These are phyloP conservation scores for Phytophthora citrophthora DNA, from an alignment of 352 stramenopile species.

Conservation along the genomic window DNA sequence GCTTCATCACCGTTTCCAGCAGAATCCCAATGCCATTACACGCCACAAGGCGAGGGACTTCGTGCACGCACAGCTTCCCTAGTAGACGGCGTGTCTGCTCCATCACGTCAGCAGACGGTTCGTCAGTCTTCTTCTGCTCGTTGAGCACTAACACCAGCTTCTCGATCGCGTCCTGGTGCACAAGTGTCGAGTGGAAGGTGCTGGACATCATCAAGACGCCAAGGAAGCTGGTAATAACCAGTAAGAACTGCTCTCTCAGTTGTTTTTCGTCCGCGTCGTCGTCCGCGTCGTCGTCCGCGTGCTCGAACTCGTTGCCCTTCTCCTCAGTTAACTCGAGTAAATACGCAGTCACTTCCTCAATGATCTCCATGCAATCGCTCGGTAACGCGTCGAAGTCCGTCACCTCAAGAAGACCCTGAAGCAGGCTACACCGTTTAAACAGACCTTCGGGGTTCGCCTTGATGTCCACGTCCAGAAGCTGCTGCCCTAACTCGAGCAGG, in stretches of 20 bases:
- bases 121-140: conserved; percentile 39
- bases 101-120: conserved; percentile 35
- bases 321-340: conserved; percentile 48
- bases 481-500: conserved; percentile 66
- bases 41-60: conserved; percentile 68
- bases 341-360: conserved; percentile 67
- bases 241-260: conserved; percentile 26
- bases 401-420: conserved; percentile 60
- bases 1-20: conserved; percentile 47
- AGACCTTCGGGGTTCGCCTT: conserved; percentile 55
- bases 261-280: conserved; percentile 22
- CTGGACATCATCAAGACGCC: conserved; percentile 34
- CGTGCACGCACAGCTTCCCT: conserved; percentile 61
- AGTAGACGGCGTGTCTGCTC: conserved; percentile 53
- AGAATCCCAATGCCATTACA: conserved; percentile 71
- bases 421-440: conserved; percentile 71
- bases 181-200: conserved; percentile 51
- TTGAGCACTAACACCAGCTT: conserved; percentile 59
- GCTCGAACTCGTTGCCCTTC: conserved; percentile 20
- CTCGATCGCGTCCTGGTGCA: conserved; percentile 64
- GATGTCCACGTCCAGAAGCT: conserved; percentile 75
- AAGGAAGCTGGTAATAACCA: conserved; percentile 56
- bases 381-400: conserved; percentile 49
- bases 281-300: conserved; percentile 18
- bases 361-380: conserved; percentile 58